Conservation (phyloP, 176 grass and related monocot genomes). For the Ananas comosus region DNA sequence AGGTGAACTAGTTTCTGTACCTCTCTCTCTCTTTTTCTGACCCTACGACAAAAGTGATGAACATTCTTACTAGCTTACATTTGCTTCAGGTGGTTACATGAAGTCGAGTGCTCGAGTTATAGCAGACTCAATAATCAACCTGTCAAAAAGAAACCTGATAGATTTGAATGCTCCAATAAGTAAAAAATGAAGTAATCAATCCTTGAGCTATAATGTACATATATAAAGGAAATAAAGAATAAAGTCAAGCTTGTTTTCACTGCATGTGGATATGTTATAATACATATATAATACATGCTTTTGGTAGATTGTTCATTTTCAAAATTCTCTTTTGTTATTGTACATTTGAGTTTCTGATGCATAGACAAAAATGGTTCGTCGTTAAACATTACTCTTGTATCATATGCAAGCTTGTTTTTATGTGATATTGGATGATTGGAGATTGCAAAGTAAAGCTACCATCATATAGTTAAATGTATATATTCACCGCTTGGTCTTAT, state of each 20-base stretch:
- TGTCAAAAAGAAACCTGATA: slow-evolving; percentile 68
- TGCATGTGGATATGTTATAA: background rate
- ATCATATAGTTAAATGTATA: too few species aligned
- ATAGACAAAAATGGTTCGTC: too few species aligned
- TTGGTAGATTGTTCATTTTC: background rate
- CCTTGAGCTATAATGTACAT: background rate
- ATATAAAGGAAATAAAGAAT: background rate
- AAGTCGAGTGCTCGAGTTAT: slow-evolving; percentile 82
- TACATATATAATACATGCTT: background rate
- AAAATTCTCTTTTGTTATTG: background rate
- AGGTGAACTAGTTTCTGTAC: slow-evolving; percentile 33
- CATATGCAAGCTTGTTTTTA: too few species aligned
- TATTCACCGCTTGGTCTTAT: too few species aligned
- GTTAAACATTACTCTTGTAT: too few species aligned
- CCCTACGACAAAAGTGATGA: background rate
- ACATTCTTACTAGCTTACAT: background rate
- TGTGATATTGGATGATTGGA: too few species aligned
- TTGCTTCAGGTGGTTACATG: slow-evolving; percentile 80
- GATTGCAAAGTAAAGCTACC: too few species aligned
- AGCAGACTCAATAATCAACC: slow-evolving; percentile 77
- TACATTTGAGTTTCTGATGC: background rate
- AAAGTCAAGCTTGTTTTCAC: background rate
- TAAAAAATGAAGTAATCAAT: slow-evolving; percentile 20
- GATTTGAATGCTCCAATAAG: slow-evolving; percentile 25
- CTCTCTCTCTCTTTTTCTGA: background rate